Conservation (phyloP, 1,139 yeast genomes). For the Saccharomyces uvarum region DNA sequence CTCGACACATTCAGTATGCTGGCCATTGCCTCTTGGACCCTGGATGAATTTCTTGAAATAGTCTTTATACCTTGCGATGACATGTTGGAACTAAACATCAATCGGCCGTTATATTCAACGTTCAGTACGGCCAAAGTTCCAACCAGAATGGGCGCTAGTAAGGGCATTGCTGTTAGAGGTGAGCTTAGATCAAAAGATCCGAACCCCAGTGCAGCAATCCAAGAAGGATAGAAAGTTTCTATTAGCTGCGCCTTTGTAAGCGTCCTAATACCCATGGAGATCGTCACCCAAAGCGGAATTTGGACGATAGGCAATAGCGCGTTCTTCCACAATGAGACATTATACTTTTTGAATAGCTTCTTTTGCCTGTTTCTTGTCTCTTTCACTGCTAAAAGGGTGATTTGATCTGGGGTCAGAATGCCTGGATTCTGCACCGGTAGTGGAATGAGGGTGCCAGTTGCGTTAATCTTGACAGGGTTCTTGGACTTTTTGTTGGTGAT, state of each 20-base stretch:
- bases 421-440: conserved; percentile 27
- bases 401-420: conserved; percentile 68
- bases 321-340: conserved; percentile 77
- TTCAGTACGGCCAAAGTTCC: conserved; percentile 69
- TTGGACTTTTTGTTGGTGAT: conserved; percentile 24
- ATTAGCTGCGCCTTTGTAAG: conserved; percentile 41
- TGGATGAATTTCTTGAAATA: conserved; percentile 18
- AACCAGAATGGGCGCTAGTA: conserved; percentile 55
- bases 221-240: conserved; percentile 11
- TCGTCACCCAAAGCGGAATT: conserved; percentile 78
- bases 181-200: conserved; percentile 28
- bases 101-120: conserved; percentile 67
- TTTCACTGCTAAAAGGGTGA: conserved; percentile 61
- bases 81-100: conserved; percentile 38
- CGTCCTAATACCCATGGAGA: conserved; percentile 69
- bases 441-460: neutral
- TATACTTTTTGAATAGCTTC: conserved; percentile 52
- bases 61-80: conserved; percentile 25
- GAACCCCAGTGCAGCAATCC: neutral
- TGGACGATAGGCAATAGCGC: conserved; percentile 68
- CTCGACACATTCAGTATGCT: conserved; percentile 56
- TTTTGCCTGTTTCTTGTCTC: conserved; percentile 73
- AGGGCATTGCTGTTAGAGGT: conserved; percentile 24
- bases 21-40: conserved; percentile 31
- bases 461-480: conserved; percentile 7